phyloP scores from a whole-genome alignment of 768 basidiomycete species.

The Cantharellus anzutake region DNA sequence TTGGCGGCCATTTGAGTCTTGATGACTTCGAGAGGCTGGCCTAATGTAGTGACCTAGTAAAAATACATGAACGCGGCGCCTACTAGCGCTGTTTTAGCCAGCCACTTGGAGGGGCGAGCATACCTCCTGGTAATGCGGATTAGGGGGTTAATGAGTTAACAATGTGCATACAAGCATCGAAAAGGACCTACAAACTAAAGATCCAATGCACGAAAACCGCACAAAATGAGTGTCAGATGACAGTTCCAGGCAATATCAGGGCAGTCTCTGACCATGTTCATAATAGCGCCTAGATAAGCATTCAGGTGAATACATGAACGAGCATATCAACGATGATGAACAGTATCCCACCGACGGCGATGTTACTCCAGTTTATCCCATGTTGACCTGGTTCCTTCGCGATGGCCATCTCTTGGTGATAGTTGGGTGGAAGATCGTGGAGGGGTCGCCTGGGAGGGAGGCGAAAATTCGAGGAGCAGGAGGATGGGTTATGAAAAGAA shows the following conservation, averaged over 20 bases:
- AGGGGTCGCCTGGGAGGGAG: no score
- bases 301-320: conserved; percentile 9
- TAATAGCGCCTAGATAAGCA: conserved; percentile 54
- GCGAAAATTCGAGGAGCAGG: not conserved
- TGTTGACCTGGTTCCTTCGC: conserved; percentile 68
- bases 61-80: not conserved
- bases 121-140: not conserved
- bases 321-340: conserved; percentile 6
- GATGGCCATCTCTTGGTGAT: conserved; percentile 6
- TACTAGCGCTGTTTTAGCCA: not conserved
- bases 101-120: not conserved
- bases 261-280: conserved; percentile 74
- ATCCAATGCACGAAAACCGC: not conserved
- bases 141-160: conserved; percentile 7
- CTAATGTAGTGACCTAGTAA: conserved; percentile 80
- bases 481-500: conserved; percentile 1
- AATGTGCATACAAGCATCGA: conserved; percentile 1
- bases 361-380: conserved; percentile 85
- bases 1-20: conserved; percentile 99
- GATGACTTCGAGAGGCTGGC: conserved; percentile 92
- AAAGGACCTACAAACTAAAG: not conserved
- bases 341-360: conserved; percentile 63
- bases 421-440: not conserved
- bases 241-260: not conserved
- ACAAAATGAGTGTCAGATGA: not conserved